Evolutionary conservation across 2,329 filamentous ascomycete species (phyloP), one percentile per base, ranked within the genome.

Genomic region (Fusarium illudens): DNA sequence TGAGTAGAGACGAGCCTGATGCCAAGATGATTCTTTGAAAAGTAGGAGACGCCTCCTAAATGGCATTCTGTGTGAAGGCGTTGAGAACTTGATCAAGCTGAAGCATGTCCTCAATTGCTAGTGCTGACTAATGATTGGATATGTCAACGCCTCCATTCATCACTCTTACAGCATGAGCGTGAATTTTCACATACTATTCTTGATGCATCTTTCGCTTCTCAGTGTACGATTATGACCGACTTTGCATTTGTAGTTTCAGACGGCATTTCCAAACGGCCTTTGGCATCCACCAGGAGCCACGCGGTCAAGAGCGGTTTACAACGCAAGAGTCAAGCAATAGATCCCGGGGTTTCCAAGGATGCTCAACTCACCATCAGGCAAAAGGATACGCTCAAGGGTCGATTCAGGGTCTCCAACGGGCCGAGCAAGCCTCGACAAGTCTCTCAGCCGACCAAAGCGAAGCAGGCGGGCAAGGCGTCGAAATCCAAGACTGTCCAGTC

Each of bases 221-320:
- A 30, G 30, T 6, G n/a, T 12, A 36, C 32, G 15, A 36, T 17
- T 7, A 69, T 69, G 58, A 36, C 64, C 13, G 46, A 58, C 15
- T 70, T 65, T 37, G 30, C 58, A 42, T 70, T 64, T 15, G 56
- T 68, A 22, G 54, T 70, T 10, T 55, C 62, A 22, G 51, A 58
- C 17, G 65, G 57, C n/a, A 15, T 44, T 6, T 8, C 32, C 7
- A 57, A 63, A 49, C 59, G 65, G 6, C 52, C 65, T 17, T 63
- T 54, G 7, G 53, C 67, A 9, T 60, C 67, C 12, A 9, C 54
- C 10, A 62, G 65, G 33, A 65, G 64, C 13, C 65, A 68, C 25
- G 67, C 67, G 13, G 59, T 68, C n/a, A 68, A 58, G 34, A 65
- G 57, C 22, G 64, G 67, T 12, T 58, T 68, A 17, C 57, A 58